Evolutionary conservation across 2,329 filamentous ascomycete genomes (phyloP), one percentile per base, ranked within the genome.

Genomic region (Hypoxylon sp.): DNA sequence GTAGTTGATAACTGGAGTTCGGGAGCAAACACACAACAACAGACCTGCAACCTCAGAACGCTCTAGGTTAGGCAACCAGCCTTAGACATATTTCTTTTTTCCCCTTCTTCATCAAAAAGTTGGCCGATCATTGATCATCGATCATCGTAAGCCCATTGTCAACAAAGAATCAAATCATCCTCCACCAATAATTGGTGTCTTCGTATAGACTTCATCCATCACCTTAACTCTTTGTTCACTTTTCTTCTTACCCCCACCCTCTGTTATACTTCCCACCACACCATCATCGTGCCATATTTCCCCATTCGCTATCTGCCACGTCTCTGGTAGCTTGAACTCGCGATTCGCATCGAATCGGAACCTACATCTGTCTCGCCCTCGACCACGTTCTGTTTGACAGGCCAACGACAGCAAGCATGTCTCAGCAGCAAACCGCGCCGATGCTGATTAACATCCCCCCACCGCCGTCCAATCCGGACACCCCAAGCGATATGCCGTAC

Each of bases 401-500:
- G n/a, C 46, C 52, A 75, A 74, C 72, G 72, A 71, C 54, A 64
- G 61, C 55, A 74, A 77, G 63, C 68, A 74, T 74, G 71, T 72
- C 73, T 54, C 73, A 73, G 59, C 69, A 72, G 53, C 84, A 68
- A n/a, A 68, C 75, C 73, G 70, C 76, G 75, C 90, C 89, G 20
- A 94, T 90, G 62, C 80, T 94, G 66, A 94, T 94, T 82, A 93
- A 94, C 76, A 85, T 97, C 63, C 93, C 93, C 46, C 91, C 92
- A 65, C 90, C 92, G 59, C 88, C 90, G 19, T 94, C 92, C 34
- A 91, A 92, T 67, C 90, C 92, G 56, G 91, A 92, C 68, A 97
- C 93, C 20, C 94, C 93, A 30, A 94, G 91, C 56, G 94, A 97
- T 73, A 90, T 92, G 80, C 94, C 94, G 92, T 97, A 85, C 81